phyloP scores from a whole-genome alignment of 768 basidiomycete genomes.

The Boletus barrowsii region DNA sequence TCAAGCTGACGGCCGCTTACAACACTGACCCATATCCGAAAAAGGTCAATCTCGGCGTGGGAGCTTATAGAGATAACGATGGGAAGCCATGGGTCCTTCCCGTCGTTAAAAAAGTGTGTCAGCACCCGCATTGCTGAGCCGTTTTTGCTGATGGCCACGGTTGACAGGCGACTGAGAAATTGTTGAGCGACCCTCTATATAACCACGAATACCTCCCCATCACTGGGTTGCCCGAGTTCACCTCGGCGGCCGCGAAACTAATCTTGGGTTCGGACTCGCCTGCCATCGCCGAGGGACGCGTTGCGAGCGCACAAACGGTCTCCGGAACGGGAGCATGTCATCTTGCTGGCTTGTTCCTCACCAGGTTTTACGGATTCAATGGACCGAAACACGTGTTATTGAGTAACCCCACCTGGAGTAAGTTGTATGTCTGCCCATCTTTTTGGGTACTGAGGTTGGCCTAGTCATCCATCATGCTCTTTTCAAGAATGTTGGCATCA shows the following conservation, averaged over 20 bases:
- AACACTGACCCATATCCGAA: conserved; percentile 70
- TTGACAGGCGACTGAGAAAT: conserved; percentile 64
- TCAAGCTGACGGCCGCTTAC: conserved; percentile 87
- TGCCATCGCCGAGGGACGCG: conserved; percentile 68
- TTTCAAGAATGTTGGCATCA: conserved; percentile 85
- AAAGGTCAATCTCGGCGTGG: conserved; percentile 92
- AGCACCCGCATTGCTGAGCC: neutral
- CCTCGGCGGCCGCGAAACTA: conserved; percentile 74
- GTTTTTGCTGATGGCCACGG: neutral
- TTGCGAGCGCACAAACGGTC: conserved; percentile 85
- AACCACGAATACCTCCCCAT: conserved; percentile 95
- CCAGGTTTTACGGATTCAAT: conserved; percentile 70
- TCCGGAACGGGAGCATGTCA: conserved; percentile 97
- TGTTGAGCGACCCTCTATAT: conserved; percentile 65
- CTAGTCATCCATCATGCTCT: conserved; percentile 87
- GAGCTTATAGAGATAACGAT: conserved; percentile 86
- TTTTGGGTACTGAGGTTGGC: neutral
- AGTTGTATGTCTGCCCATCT: conserved; percentile 26
- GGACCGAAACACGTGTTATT: conserved; percentile 71
- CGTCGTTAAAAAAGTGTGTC: conserved; percentile 77
- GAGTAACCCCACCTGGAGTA: conserved; percentile 95
- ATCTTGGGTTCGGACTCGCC: conserved; percentile 73
- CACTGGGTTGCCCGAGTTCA: conserved; percentile 82
- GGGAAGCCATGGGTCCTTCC: conserved; percentile 91
- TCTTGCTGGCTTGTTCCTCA: conserved; percentile 83